Evolutionary conservation across 2,329 filamentous ascomycete genomes (phyloP).

Genomic region (Curvularia eragrostidis): DNA sequence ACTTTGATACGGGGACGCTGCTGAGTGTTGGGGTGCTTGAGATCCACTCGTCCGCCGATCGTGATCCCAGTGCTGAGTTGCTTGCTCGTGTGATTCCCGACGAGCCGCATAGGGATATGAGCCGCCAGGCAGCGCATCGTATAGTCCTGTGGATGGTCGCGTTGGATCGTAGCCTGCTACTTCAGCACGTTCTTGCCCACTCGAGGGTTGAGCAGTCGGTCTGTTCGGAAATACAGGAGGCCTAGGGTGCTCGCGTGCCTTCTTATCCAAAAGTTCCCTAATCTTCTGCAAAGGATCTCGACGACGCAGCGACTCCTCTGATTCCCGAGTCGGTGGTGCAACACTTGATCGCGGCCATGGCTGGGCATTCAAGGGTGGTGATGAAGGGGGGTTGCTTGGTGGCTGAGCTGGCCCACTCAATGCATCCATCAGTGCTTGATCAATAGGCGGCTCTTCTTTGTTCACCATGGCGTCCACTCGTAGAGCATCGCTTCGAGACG

Average conservation of each 20-base stretch:
- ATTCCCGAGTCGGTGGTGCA: conserved; percentile 24
- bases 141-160: conserved; percentile 32
- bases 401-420: conserved; percentile 21
- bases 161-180: conserved; percentile 33
- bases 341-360: conserved; percentile 24
- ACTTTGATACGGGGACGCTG: conserved; percentile 33
- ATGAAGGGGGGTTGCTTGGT: conserved; percentile 30
- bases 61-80: conserved; percentile 34
- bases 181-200: conserved; percentile 29
- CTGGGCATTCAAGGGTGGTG: conserved; percentile 24
- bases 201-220: neutral
- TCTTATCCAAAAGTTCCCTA: conserved; percentile 36
- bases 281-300: conserved; percentile 37
- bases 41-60: conserved; percentile 39
- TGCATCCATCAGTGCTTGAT: conserved; percentile 31
- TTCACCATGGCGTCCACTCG: conserved; percentile 30
- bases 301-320: conserved; percentile 35
- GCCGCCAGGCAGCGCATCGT: conserved; percentile 29
- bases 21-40: conserved; percentile 33
- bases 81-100: conserved; percentile 37
- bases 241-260: conserved; percentile 27
- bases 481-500: conserved; percentile 26
- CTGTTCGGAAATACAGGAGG: conserved; percentile 6
- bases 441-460: conserved; percentile 32
- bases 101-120: conserved; percentile 29